A percentile compares a stretch with the other conserved stretches of the same genome.
Evolutionary conservation across 1,139 yeast genomes (phyloP).

Genomic region (Nakaseomyces delphensis): DNA sequence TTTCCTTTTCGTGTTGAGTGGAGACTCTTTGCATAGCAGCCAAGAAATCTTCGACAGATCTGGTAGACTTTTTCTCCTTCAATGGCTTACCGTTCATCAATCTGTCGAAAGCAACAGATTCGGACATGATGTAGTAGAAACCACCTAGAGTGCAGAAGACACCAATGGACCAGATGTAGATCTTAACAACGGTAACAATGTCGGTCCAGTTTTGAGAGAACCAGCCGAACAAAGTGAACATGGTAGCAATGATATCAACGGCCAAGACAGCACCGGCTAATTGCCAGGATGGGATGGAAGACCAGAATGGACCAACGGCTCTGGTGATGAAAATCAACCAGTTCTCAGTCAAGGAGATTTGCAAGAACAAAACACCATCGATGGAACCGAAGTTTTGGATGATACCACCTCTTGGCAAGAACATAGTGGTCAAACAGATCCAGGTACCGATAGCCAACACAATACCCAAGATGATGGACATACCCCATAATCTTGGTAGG

Average conservation of each 20-base stretch:
- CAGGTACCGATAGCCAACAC: slow-evolving; percentile 84
- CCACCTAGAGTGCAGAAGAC: slow-evolving; percentile 94
- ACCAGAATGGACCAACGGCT: slow-evolving; percentile 96
- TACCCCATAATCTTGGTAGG: slow-evolving; percentile 95
- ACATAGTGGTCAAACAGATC: slow-evolving; percentile 88
- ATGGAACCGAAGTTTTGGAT: slow-evolving; percentile 89
- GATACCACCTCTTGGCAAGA: slow-evolving; percentile 79
- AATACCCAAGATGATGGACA: slow-evolving; percentile 76
- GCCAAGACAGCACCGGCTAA: slow-evolving; percentile 83
- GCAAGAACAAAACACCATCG: slow-evolving; percentile 86
- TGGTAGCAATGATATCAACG: slow-evolving; percentile 83
- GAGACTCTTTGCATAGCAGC: slow-evolving; percentile 97
- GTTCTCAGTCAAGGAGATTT: slow-evolving; percentile 87
- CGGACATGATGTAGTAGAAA: slow-evolving; percentile 89
- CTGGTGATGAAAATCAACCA: slow-evolving; percentile 94
- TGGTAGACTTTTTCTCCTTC: slow-evolving; percentile 56
- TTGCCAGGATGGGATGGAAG: slow-evolving; percentile 89
- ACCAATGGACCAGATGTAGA: slow-evolving; percentile 94
- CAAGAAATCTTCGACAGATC: slow-evolving; percentile 91
- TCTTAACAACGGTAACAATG: slow-evolving; percentile 86
- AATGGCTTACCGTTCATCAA: slow-evolving; percentile 83
- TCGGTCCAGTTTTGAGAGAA: slow-evolving; percentile 98
- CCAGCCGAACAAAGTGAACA: slow-evolving; percentile 94
- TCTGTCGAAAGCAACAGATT: slow-evolving; percentile 81
- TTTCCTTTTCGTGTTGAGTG: slow-evolving; percentile 81